phyloP scores from a whole-genome alignment of 1,139 yeast genomes.

The Keqinozyma sinolaborantium region DNA sequence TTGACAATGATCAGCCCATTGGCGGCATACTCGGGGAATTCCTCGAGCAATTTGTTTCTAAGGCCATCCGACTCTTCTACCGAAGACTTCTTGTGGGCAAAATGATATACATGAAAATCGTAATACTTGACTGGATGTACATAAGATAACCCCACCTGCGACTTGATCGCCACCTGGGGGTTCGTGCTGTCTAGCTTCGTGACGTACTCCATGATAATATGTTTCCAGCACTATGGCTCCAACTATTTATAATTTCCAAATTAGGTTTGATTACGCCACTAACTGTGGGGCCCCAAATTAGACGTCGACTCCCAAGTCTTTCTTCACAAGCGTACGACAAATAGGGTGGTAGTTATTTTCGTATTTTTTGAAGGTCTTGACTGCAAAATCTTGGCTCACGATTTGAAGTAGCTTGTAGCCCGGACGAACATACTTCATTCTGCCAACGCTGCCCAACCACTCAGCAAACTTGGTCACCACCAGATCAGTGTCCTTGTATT shows the following conservation, averaged over 20 bases:
- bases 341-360: conserved; percentile 36
- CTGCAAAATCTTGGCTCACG: conserved; percentile 29
- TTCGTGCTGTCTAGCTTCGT: conserved; percentile 17
- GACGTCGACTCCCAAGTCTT: conserved; percentile 25
- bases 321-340: conserved; percentile 32
- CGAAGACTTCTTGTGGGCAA: conserved; percentile 17
- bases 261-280: too few species aligned
- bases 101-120: conserved; percentile 33
- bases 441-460: conserved; percentile 41
- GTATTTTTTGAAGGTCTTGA: conserved; percentile 20
- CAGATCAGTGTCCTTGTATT: conserved; percentile 14
- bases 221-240: not conserved
- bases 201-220: conserved; percentile 32
- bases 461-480: conserved; percentile 22
- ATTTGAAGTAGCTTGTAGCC: conserved; percentile 30
- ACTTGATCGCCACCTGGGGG: conserved; percentile 18
- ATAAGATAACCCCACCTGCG: conserved; percentile 18
- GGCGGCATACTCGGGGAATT: conserved; percentile 20
- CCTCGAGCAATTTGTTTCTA: conserved; percentile 18
- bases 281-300: too few species aligned
- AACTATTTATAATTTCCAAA: not conserved
- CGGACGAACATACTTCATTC: conserved; percentile 44
- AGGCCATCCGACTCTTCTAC: conserved; percentile 19
- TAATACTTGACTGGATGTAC: conserved; percentile 27
- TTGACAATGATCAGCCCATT: conserved; percentile 30